These are phyloP conservation scores for Grigorovia transvaalensis DNA, from an alignment of 805 yeast species.

Conservation along the genomic window DNA sequence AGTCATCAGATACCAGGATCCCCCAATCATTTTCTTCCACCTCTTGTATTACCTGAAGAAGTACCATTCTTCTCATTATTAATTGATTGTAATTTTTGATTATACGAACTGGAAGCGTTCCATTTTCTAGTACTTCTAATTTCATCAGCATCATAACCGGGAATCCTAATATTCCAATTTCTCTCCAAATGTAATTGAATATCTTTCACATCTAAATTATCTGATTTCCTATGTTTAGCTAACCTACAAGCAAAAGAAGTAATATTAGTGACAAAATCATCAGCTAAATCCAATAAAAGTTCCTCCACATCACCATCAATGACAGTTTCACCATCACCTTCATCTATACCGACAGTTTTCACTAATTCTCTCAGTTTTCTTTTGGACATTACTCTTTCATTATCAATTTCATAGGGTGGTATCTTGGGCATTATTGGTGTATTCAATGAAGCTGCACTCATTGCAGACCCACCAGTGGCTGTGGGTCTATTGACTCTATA, in stretches of 20 bases:
- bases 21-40: not conserved
- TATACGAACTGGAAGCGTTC: conserved; percentile 52
- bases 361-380: conserved; percentile 84
- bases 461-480: conserved; percentile 72
- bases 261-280: conserved; percentile 85
- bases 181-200: conserved; percentile 84
- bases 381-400: conserved; percentile 77
- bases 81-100: conserved; percentile 49
- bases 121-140: conserved; percentile 67
- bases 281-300: conserved; percentile 80
- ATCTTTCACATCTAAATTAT: conserved; percentile 77
- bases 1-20: not conserved
- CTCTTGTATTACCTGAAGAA: not conserved
- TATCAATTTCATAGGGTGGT: conserved; percentile 74
- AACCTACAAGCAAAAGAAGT: conserved; percentile 88
- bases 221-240: conserved; percentile 89
- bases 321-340: conserved; percentile 81
- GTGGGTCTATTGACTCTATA: conserved; percentile 71
- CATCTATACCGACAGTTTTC: conserved; percentile 69
- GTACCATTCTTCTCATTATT: conserved; percentile 15
- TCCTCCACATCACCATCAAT: conserved; percentile 97
- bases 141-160: conserved; percentile 89
- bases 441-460: conserved; percentile 56
- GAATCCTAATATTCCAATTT: conserved; percentile 90
- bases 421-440: conserved; percentile 67